phyloP scores from a whole-genome alignment of 768 basidiomycete genomes.

The Mycena rosella region DNA sequence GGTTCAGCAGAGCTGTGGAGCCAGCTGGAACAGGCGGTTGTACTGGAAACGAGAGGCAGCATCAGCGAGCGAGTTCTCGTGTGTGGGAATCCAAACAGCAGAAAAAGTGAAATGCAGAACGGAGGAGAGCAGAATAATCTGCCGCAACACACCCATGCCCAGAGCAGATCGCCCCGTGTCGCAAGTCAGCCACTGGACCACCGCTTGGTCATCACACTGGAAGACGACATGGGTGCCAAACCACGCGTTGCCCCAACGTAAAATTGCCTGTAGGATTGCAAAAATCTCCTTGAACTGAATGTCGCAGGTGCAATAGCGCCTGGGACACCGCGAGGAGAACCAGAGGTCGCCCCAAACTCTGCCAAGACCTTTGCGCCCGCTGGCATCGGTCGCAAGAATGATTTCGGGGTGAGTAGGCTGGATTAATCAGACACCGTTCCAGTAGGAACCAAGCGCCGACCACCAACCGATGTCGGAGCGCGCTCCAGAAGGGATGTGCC shows the following conservation, averaged over 20 bases:
- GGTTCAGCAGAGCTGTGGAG: too few relatives aligned
- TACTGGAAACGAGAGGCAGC: too few relatives aligned
- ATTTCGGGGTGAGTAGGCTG: slow-evolving; percentile 20
- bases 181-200: too few relatives aligned
- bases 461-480: slow-evolving; percentile 49
- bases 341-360: slow-evolving; percentile 41
- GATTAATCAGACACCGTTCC: slow-evolving; percentile 46
- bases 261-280: slow-evolving; percentile 47
- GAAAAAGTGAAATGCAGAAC: slow-evolving; percentile 30
- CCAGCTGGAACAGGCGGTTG: too few relatives aligned
- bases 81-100: slow-evolving; percentile 23
- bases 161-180: too few relatives aligned
- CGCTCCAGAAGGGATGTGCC: slow-evolving; percentile 40
- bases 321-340: slow-evolving; percentile 43
- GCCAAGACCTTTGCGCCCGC: too few relatives aligned
- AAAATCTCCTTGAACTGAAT: slow-evolving; percentile 52
- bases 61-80: too few relatives aligned
- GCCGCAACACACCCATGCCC: slow-evolving; percentile 14
- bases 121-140: slow-evolving; percentile 20
- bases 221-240: slow-evolving; percentile 30
- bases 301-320: slow-evolving; percentile 38
- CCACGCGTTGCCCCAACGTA: slow-evolving; percentile 18
- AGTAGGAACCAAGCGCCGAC: slow-evolving; percentile 37
- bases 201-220: too few relatives aligned
- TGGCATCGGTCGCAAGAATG: slow-evolving; percentile 48